Evolutionary conservation across 2,329 filamentous ascomycete species (phyloP), one percentile per base, ranked within the genome.

Genomic region (Gremmenia infestans): DNA sequence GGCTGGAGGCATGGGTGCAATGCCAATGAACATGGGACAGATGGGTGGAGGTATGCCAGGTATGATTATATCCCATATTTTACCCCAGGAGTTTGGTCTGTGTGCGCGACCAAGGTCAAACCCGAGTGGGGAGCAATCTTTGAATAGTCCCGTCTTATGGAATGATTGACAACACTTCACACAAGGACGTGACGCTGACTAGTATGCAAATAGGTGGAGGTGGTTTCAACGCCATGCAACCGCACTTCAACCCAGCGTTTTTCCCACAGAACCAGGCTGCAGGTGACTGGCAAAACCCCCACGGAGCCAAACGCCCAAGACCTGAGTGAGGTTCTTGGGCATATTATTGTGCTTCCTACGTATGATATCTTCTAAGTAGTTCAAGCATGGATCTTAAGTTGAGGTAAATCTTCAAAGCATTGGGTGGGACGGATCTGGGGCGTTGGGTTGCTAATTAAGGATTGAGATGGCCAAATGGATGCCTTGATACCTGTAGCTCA

Each of bases 221-320:
- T 52, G 85, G 81, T 45, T 91, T 91, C 71, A 83, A 85, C 73
- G 82, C 79, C 58, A 85, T 86, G 75, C 82, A 82, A 67, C 79
- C 81, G 53, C 82, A 85, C 66, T 93, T 91, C 73, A 89, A 87
- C 68, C 82, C 86, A 39, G 82, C 79, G 56, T 91, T 91, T 74
- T 93, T 91, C 71, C 74, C 78, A 64, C 79, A 80, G 60, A 71
- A 71, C 32, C 73, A 74, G 53, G 72, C 70, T 43, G 72, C 71
- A 48, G 75, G 72, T 48, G 85, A 86, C 54, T 84, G 83, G 72
- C 89, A 88, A 78, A 93, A 93, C 67, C 89, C 89, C 5, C 89
- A 93, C 64, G 88, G 88, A 32, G 85, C 86, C 3, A 94, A 94
- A 75, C 80, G 89, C 63, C 86, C 88, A 62, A 81, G 89, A 60